Percentiles rank a stretch among this genome's conserved stretches.
These are phyloP conservation scores for Raffaelea arxii DNA, from an alignment of 2,329 filamentous ascomycete genomes.

Conservation along the genomic window DNA sequence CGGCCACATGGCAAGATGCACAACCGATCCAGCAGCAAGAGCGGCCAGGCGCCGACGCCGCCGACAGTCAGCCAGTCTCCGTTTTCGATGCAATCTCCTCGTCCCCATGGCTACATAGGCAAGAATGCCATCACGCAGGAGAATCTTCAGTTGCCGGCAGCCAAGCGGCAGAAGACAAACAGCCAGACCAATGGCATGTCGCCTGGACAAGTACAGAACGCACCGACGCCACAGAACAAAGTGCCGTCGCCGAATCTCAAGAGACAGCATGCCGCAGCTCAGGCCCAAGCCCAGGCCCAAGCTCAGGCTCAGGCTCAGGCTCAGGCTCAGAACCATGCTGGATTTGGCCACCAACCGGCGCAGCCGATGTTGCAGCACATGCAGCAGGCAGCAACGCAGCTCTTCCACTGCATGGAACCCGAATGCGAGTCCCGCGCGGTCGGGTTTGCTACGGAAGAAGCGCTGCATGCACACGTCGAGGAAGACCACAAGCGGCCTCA, in stretches of 20 bases:
- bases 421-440: conserved; percentile 42
- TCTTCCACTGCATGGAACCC: conserved; percentile 41
- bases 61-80: conserved; percentile 49
- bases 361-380: conserved; percentile 7
- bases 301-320: conserved; percentile 15
- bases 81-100: conserved; percentile 43
- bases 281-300: conserved; percentile 7
- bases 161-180: conserved; percentile 45
- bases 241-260: conserved; percentile 35
- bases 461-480: conserved; percentile 40
- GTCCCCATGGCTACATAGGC: conserved; percentile 49
- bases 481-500: conserved; percentile 50
- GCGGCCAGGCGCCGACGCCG: conserved; percentile 41
- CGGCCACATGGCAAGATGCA: conserved; percentile 37
- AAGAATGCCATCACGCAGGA: conserved; percentile 41
- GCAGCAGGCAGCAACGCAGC: conserved; percentile 26
- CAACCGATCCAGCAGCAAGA: conserved; percentile 34
- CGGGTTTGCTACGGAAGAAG: conserved; percentile 46
- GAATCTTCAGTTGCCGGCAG: conserved; percentile 42
- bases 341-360: no score
- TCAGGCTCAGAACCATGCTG: not conserved
- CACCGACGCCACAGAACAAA: conserved; percentile 29
- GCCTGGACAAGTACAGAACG: conserved; percentile 22
- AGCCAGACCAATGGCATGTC: conserved; percentile 26
- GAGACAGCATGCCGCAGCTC: conserved; percentile 22